Base-by-base conservation (phyloP, 129 eudicot genomes). In the Artemisia tridentata region DNA sequence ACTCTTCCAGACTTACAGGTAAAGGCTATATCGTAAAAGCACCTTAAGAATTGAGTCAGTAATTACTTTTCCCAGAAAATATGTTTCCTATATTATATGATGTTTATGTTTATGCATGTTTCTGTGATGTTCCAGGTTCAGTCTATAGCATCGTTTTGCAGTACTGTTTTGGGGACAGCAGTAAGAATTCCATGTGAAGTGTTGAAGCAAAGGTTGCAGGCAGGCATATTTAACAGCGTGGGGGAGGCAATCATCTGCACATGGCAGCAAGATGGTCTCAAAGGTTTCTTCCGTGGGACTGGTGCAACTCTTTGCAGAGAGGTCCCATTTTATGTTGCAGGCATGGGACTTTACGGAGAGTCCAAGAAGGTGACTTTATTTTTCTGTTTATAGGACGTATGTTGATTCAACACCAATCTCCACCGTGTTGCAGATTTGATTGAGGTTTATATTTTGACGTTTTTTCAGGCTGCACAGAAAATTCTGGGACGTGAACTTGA, bases 211-310 rank as follows among this genome's bases (percentile, higher is more conserved):
- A 82, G 98, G 67, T 83, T 87, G 78, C 98, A 92, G 73, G 98
- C 98, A 41, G 98, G 98, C 62, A 60, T 92, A 57, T 89, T 85
- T 68, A 82, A 89, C 72, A 87, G 85, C 50, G 96, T 89, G 29
- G 96, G 95, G n/a, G 90, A 87, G 69, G 98, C 96, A 57, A 79
- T 89, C 23, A 71, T 87, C 56, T 91, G 90, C 27, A 89, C 96
- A 19, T 92, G 98, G 98, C 86, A 84, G 19, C 96, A 89, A 85
- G 98, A 92, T 79, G 98, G 98, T 80, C 82, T 84, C 5, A 80
- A 75, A 85, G 98, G 96, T 14, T 92, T 92, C 78, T 92, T 92
- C 75, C 96, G 98, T 69, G 98, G 98, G 84, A 92, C 98, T 4
- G 96, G 95, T 75, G 98, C 91, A 3, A 92, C 98, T 63, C 91